Conservation (phyloP, 306 rosid genomes). For the Geum urbanum region DNA sequence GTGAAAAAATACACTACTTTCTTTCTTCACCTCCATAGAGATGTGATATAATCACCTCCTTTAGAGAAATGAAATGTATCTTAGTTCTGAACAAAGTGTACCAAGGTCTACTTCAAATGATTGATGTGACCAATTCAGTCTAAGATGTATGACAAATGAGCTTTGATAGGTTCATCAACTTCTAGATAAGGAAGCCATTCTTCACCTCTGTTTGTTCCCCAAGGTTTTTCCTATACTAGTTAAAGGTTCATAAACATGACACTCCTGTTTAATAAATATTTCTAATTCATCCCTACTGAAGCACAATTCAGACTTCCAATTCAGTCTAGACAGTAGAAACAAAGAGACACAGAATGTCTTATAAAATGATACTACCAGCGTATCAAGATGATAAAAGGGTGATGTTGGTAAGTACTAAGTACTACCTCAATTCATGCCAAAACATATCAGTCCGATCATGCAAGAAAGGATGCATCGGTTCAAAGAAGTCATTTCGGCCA, state of each 20-base stretch:
- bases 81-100: background rate
- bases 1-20: background rate
- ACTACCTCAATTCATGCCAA: conserved; percentile 12
- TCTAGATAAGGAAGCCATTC: background rate
- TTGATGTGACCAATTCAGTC: background rate
- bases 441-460: too few species aligned
- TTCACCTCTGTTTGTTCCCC: background rate
- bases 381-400: too few species aligned
- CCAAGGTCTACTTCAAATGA: background rate
- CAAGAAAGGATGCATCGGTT: too few species aligned
- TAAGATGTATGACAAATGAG: background rate
- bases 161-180: background rate
- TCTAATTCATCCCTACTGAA: background rate
- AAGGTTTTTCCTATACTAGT: background rate
- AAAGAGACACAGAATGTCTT: background rate
- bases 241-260: too few species aligned
- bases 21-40: background rate
- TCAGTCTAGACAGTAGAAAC: background rate
- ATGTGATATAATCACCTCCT: background rate
- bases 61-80: background rate
- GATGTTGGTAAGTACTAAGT: too few species aligned
- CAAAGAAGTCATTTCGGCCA: too few species aligned
- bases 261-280: background rate
- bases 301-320: background rate
- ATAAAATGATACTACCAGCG: background rate